These are phyloP conservation scores for Zea mays DNA, from an alignment of 176 grass and related monocot genomes.

Conservation along the genomic window DNA sequence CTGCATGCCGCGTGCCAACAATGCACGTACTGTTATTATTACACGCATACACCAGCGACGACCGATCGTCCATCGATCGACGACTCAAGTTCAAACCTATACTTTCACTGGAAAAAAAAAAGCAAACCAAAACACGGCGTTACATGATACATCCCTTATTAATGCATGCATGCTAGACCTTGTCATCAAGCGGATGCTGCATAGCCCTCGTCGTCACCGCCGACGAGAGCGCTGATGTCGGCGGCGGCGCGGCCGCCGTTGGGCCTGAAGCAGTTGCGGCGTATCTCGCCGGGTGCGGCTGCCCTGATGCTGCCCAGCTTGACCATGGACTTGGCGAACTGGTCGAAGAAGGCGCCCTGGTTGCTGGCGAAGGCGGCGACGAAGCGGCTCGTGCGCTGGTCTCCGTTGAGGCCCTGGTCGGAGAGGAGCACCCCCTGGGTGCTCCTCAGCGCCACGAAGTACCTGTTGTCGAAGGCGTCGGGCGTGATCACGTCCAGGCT, in stretches of 20 bases:
- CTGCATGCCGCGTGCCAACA: no score
- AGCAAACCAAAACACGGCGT: no score
- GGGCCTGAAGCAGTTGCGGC: conserved; percentile 29
- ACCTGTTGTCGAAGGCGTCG: conserved; percentile 44
- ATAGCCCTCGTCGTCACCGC: neutral
- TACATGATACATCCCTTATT: no score
- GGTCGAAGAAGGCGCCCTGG: conserved; percentile 44
- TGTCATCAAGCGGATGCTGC: neutral
- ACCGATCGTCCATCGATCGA: no score
- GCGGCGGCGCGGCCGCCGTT: conserved; percentile 1
- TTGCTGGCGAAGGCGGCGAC: conserved; percentile 37
- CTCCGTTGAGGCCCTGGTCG: conserved; percentile 41
- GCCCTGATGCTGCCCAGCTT: conserved; percentile 50
- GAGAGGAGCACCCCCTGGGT: conserved; percentile 27
- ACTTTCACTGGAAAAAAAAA: no score
- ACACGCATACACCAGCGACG: no score
- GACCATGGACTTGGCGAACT: conserved; percentile 46
- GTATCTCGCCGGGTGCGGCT: conserved; percentile 43
- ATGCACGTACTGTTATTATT: no score
- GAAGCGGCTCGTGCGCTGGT: conserved; percentile 28
- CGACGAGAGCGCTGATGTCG: neutral
- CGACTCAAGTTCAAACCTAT: no score
- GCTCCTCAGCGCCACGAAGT: conserved; percentile 22
- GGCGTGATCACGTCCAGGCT: conserved; percentile 29
- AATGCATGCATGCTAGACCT: neutral